Conservation (phyloP, 257 asterid species). For the Misopates orontium region DNA sequence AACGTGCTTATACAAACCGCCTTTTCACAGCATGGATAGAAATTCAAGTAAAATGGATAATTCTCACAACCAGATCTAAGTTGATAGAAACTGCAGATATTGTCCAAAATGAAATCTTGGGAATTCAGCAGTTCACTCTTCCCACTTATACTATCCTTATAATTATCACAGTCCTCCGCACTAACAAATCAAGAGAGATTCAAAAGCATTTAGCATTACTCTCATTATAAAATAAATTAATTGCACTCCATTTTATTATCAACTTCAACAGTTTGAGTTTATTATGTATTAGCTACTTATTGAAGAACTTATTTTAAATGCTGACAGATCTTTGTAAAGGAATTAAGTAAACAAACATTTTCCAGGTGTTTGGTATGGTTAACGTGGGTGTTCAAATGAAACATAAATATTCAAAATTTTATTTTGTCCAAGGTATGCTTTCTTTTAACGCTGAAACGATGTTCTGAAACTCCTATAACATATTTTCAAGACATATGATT, state of each 20-base stretch:
- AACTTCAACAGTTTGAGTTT: not conserved
- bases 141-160: not conserved
- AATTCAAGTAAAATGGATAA: not conserved
- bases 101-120: not conserved
- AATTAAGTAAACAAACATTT: not conserved
- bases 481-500: not conserved
- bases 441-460: not conserved
- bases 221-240: not conserved
- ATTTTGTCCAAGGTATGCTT: not conserved
- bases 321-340: not conserved
- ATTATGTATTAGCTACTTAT: not conserved
- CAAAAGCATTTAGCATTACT: not conserved
- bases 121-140: not conserved
- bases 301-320: not conserved
- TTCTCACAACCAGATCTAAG: not conserved
- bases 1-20: not conserved
- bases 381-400: slow-evolving; percentile 6
- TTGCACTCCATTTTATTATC: not conserved
- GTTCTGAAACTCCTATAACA: not conserved
- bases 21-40: not conserved
- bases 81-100: not conserved
- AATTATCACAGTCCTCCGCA: not conserved
- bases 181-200: not conserved
- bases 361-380: not conserved
- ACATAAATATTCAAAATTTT: not conserved